phyloP scores from a whole-genome alignment of 176 grass and related monocot species.

The Rhynchospora pubera region DNA sequence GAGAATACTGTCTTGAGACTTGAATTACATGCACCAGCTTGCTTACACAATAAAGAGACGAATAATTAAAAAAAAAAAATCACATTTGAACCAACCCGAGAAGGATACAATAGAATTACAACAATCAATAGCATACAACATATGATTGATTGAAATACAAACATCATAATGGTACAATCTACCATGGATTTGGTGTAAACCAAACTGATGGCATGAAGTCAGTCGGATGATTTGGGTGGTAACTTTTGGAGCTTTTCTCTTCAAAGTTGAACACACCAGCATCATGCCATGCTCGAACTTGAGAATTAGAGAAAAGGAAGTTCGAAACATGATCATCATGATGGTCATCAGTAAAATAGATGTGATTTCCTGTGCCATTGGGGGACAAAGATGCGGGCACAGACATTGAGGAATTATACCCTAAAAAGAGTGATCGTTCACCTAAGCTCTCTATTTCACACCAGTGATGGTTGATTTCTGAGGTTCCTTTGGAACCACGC shows the following conservation, averaged over 20 bases:
- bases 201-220: constrained; percentile 19
- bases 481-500: not conserved
- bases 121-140: not conserved
- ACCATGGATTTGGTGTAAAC: constrained; percentile 13
- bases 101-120: not conserved
- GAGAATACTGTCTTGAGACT: not conserved
- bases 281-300: constrained; percentile 1
- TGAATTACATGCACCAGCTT: too few species aligned
- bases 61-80: not conserved
- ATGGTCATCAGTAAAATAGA: constrained; percentile 23
- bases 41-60: not conserved
- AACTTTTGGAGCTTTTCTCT: not conserved
- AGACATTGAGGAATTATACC: constrained; percentile 10
- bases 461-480: not conserved
- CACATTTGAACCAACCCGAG: not conserved
- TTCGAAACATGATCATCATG: not conserved
- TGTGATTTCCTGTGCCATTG: not conserved
- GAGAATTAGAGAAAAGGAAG: not conserved
- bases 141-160: not conserved
- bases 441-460: constrained; percentile 2
- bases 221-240: not conserved
- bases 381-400: not conserved
- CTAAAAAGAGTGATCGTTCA: not conserved
- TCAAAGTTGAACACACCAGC: constrained; percentile 4
- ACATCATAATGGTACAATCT: not conserved